Evolutionary conservation across 768 basidiomycete species (phyloP).

Genomic region (Mycena capillaripes): DNA sequence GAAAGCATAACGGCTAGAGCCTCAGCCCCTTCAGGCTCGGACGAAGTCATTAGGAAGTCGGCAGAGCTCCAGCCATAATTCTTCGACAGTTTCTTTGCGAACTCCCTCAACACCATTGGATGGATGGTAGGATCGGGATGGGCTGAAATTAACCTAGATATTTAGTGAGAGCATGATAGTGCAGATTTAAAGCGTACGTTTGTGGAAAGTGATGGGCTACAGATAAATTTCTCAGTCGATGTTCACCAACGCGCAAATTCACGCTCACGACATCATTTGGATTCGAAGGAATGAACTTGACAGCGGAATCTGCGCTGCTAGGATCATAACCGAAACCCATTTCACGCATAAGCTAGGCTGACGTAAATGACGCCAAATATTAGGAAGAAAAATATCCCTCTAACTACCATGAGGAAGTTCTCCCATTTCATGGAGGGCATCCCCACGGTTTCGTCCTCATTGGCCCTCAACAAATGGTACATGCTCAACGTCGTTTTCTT

Average conservation of each 20-base stretch:
- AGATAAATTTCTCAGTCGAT: conserved; percentile 41
- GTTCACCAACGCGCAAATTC: conserved; percentile 47
- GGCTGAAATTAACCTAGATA: conserved; percentile 57
- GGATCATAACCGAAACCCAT: conserved; percentile 84
- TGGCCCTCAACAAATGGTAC: conserved; percentile 73
- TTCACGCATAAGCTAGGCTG: conserved; percentile 75
- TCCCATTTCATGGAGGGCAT: conserved; percentile 83
- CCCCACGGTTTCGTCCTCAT: conserved; percentile 67
- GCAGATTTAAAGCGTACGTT: conserved; percentile 61
- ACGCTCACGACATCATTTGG: conserved; percentile 57
- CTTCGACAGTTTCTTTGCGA: conserved; percentile 69
- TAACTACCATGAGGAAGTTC: conserved; percentile 71
- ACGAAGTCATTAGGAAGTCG: conserved; percentile 46
- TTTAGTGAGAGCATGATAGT: conserved; percentile 21
- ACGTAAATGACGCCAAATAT: not conserved
- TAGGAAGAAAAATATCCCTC: not conserved
- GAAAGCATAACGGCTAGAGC: no score
- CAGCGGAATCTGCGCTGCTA: conserved; percentile 86
- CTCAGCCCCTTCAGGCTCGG: no score
- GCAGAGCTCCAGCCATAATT: conserved; percentile 77
- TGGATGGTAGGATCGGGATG: conserved; percentile 80
- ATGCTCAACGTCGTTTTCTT: conserved; percentile 73
- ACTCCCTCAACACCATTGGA: conserved; percentile 61
- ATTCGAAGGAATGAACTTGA: conserved; percentile 80
- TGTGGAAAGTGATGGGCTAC: conserved; percentile 74